phyloP scores from a whole-genome alignment of 2,329 filamentous ascomycete genomes.

The Paecilomyces sp. region DNA sequence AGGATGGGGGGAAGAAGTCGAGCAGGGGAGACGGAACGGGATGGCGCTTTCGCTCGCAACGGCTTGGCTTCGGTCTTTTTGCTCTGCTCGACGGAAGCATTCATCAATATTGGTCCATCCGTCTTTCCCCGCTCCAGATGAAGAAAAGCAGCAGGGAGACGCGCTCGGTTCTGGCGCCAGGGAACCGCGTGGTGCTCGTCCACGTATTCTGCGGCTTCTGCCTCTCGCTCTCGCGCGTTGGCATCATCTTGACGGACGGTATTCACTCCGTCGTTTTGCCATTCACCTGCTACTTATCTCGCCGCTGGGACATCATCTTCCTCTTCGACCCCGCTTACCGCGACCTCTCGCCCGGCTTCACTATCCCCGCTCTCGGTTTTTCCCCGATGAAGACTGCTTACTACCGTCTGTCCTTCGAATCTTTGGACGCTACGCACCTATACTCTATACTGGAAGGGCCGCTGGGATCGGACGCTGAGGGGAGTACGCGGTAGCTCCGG shows the following conservation, averaged over 20 bases:
- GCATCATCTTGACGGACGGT: background rate
- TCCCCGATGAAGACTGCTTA: background rate
- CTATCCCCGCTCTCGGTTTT: background rate
- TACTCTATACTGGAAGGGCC: background rate
- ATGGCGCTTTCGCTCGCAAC: slow-evolving; percentile 10
- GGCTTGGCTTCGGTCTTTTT: background rate
- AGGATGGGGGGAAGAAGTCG: slow-evolving; percentile 17
- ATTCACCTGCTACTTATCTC: background rate
- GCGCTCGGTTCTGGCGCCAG: background rate
- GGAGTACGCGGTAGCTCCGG: background rate
- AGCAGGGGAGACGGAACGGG: slow-evolving; percentile 17
- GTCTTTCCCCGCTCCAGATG: slow-evolving; percentile 7
- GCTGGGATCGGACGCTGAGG: background rate
- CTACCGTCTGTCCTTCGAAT: background rate
- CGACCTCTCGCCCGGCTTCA: background rate
- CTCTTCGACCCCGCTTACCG: background rate
- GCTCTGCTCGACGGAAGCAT: background rate
- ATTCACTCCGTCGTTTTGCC: background rate
- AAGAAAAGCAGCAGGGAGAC: background rate
- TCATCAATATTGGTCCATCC: slow-evolving; percentile 1
- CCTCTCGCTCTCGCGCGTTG: background rate
- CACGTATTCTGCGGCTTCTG: background rate
- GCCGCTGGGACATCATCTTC: background rate
- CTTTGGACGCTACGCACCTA: background rate
- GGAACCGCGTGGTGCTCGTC: slow-evolving; percentile 1